Conservation (phyloP, 371 early-diverging fungal species). For the Circinella minor region DNA sequence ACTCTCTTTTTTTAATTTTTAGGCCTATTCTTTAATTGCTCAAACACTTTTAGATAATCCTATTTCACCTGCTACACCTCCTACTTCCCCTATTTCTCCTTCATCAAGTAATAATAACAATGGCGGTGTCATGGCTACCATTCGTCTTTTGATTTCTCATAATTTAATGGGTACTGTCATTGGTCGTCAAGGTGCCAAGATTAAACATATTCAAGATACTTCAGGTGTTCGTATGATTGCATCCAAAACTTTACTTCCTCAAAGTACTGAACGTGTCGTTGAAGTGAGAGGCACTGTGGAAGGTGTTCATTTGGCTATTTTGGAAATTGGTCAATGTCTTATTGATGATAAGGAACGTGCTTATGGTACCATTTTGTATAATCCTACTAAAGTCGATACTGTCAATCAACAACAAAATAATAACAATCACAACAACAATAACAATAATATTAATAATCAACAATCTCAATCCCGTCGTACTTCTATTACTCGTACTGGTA, state of each 20-base stretch:
- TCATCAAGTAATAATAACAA: constrained; percentile 6
- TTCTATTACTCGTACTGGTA: constrained; percentile 36
- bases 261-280: constrained; percentile 85
- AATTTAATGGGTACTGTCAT: constrained; percentile 89
- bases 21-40: constrained; percentile 62
- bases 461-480: constrained; percentile 23
- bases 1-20: neutral
- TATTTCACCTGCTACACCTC: constrained; percentile 26
- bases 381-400: constrained; percentile 43
- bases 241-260: constrained; percentile 85
- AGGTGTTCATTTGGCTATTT: constrained; percentile 76
- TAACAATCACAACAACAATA: neutral
- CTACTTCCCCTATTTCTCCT: constrained; percentile 38
- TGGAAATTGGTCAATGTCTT: constrained; percentile 62
- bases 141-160: constrained; percentile 85
- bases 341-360: constrained; percentile 56
- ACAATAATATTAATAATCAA: neutral
- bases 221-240: constrained; percentile 85
- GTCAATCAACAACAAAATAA: constrained; percentile 3
- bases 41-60: constrained; percentile 81
- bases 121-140: constrained; percentile 26
- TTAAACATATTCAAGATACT: constrained; percentile 86
- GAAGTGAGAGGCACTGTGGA: constrained; percentile 82
- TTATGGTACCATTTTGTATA: constrained; percentile 53
- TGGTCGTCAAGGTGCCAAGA: constrained; percentile 85